phyloP scores from a whole-genome alignment of 371 early-diverging fungal species.

The Amoeboaphelidium occidentale region DNA sequence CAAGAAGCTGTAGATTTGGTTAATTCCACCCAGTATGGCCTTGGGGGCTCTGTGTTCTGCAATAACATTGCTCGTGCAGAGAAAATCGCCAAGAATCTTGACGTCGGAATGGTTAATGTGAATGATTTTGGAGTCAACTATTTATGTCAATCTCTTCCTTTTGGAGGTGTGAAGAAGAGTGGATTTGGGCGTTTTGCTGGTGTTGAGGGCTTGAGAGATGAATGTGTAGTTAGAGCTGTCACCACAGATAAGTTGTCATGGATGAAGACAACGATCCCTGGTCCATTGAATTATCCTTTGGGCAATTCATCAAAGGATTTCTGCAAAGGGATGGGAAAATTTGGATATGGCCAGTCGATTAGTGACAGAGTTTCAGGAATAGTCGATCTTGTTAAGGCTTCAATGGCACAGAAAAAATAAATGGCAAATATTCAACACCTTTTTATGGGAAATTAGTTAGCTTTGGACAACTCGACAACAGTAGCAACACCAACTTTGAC shows the following conservation, averaged over 20 bases:
- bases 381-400: too few species aligned
- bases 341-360: too few species aligned
- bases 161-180: conserved; percentile 53
- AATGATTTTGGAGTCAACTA: conserved; percentile 71
- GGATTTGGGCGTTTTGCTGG: conserved; percentile 61
- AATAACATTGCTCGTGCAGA: conserved; percentile 32
- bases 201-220: conserved; percentile 40
- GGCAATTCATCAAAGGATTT: too few species aligned
- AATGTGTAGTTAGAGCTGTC: conserved; percentile 39
- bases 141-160: conserved; percentile 52
- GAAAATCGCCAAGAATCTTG: conserved; percentile 29
- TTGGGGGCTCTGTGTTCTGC: conserved; percentile 57
- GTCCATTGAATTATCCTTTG: too few species aligned
- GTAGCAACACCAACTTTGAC: conserved; percentile 52
- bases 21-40: conserved; percentile 42
- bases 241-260: too few species aligned
- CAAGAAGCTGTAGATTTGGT: conserved; percentile 44
- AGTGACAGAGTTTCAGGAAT: too few species aligned
- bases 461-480: conserved; percentile 57
- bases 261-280: too few species aligned
- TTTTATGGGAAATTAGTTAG: too few species aligned
- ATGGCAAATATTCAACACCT: too few species aligned
- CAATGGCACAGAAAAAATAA: too few species aligned
- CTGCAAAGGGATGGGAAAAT: too few species aligned
- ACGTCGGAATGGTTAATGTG: conserved; percentile 54